Percentiles rank a stretch among this genome's conserved stretches.
Evolutionary conservation across 2,329 filamentous ascomycete genomes (phyloP).

Genomic region (Metarhizium anisopliae): DNA sequence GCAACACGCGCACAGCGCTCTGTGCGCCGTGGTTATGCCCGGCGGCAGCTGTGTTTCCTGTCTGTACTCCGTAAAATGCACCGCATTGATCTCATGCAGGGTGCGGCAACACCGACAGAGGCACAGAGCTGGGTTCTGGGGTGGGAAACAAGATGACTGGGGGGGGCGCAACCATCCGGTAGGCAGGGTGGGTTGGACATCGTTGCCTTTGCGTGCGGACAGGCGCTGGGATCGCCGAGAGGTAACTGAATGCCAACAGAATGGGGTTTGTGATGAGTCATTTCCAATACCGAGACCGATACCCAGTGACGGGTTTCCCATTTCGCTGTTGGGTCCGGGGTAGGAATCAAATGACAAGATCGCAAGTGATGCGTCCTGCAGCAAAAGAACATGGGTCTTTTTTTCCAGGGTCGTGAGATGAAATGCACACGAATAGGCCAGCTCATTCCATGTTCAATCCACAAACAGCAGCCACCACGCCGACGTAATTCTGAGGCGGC

Average conservation of each 20-base stretch:
- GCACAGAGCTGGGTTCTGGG: background rate
- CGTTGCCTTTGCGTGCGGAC: background rate
- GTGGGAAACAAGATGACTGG: background rate
- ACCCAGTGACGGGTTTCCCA: background rate
- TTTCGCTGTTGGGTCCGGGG: background rate
- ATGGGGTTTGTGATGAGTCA: background rate
- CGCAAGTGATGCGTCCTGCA: background rate
- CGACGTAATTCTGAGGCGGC: background rate
- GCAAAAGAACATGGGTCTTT: background rate
- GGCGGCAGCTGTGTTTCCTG: background rate
- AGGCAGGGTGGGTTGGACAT: background rate
- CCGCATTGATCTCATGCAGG: background rate
- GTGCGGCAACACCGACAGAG: background rate
- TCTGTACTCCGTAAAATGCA: background rate
- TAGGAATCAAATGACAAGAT: background rate
- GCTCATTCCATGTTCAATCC: background rate
- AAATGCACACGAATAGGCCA: background rate
- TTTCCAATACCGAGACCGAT: background rate
- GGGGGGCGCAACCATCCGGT: background rate
- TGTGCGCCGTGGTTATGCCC: background rate
- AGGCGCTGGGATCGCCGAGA: background rate
- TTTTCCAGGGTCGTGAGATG: background rate
- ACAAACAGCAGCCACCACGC: background rate
- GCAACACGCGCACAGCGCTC: background rate
- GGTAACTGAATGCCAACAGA: background rate